Evolutionary conservation across 257 asterid species (phyloP).

Genomic region (Nicotiana paniculata): DNA sequence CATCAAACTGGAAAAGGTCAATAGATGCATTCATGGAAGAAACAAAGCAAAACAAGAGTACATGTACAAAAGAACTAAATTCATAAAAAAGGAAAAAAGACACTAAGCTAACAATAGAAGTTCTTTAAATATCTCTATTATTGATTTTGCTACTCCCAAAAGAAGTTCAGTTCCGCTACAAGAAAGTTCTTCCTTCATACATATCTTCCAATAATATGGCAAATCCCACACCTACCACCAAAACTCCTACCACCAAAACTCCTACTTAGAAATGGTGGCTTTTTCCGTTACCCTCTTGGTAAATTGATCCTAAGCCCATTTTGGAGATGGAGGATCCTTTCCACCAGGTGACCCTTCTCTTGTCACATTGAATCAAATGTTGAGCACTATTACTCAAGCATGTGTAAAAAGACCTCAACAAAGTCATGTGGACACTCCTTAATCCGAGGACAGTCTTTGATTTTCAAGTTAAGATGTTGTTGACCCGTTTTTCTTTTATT

Average conservation of each 20-base stretch:
- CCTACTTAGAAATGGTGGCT: neutral
- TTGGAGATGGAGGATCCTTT: neutral
- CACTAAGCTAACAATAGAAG: neutral
- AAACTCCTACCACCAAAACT: neutral
- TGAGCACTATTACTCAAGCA: neutral
- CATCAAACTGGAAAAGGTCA: neutral
- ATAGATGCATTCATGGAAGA: neutral
- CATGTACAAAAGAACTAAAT: neutral
- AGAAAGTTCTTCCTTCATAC: neutral
- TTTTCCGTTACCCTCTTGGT: neutral
- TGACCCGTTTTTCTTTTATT: neutral
- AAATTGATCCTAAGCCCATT: neutral
- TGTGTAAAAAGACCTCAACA: neutral
- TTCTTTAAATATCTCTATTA: neutral
- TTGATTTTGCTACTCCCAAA: neutral
- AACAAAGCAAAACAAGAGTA: neutral
- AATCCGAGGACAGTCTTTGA: neutral
- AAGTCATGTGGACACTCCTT: neutral
- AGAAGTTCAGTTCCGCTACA: neutral
- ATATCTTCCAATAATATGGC: neutral
- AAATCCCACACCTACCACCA: neutral
- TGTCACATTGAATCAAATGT: neutral
- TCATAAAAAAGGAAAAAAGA: neutral
- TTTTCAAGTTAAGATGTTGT: neutral
- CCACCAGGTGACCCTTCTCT: neutral